Evolutionary conservation across 441 rosid species (phyloP).

Genomic region (Aleurites moluccanus): DNA sequence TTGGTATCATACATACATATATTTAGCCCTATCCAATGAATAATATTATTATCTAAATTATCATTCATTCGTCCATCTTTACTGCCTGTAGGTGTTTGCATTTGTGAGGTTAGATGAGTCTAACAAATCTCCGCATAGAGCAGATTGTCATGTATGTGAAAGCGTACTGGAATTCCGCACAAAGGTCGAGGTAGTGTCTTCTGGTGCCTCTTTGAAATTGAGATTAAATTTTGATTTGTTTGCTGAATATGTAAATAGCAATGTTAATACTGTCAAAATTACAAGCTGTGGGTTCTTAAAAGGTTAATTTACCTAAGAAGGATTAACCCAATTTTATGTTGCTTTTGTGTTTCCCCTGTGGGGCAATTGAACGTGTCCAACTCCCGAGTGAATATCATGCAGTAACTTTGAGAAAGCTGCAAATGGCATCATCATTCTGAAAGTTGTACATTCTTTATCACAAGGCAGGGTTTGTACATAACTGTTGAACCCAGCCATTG

Average conservation of each 20-base stretch:
- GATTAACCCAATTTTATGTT: neutral
- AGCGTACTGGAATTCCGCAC: conserved; percentile 80
- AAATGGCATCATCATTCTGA: neutral
- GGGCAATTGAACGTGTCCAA: neutral
- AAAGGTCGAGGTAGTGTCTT: conserved; percentile 65
- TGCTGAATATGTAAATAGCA: neutral
- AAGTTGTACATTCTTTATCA: neutral
- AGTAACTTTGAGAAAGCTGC: neutral
- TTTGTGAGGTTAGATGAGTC: conserved; percentile 73
- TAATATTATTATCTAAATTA: neutral
- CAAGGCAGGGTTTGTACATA: neutral
- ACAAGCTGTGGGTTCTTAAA: neutral
- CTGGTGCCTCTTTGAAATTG: conserved; percentile 2
- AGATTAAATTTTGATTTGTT: neutral
- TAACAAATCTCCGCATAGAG: conserved; percentile 61
- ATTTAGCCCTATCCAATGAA: neutral
- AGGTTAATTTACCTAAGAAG: neutral
- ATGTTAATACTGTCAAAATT: neutral
- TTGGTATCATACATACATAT: neutral
- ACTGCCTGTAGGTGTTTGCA: conserved; percentile 70
- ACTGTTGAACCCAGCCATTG: neutral
- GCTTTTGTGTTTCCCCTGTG: neutral
- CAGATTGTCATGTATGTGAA: conserved; percentile 92
- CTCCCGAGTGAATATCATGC: neutral
- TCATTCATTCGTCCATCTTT: neutral